Percentiles rank a stretch among this genome's conserved stretches.
phyloP scores from a whole-genome alignment of 2,329 filamentous ascomycete species.

The Sclerotinia minor region DNA sequence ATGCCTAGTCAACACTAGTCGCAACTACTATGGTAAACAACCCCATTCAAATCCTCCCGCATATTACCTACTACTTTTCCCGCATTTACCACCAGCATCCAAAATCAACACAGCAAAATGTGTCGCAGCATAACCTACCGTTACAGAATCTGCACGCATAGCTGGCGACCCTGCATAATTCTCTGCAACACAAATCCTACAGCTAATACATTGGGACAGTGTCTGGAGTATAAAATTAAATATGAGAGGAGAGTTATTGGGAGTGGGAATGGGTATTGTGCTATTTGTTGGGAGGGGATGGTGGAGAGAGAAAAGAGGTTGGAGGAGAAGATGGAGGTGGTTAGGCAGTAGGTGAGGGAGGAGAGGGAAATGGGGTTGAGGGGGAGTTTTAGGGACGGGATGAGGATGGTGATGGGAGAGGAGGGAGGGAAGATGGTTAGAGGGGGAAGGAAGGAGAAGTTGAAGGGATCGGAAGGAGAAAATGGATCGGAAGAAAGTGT shows the following conservation, averaged over 20 bases:
- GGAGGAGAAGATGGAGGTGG: background rate
- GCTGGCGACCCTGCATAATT: background rate
- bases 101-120: background rate
- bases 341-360: background rate
- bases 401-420: background rate
- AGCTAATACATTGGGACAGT: background rate
- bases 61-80: background rate
- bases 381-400: background rate
- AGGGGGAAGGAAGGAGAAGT: no score
- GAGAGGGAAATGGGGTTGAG: background rate
- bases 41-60: background rate
- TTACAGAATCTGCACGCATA: constrained; percentile 3
- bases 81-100: background rate
- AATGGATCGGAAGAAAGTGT: no score
- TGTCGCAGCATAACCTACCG: constrained; percentile 9
- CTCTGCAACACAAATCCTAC: background rate
- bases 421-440: background rate
- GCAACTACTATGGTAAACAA: background rate
- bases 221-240: background rate
- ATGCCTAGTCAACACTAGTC: background rate
- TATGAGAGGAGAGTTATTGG: background rate
- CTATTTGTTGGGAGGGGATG: background rate
- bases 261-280: constrained; percentile 17
- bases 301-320: background rate
- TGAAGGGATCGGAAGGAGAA: background rate